Percentiles rank a stretch among this genome's conserved stretches.
Evolutionary conservation across 1,284 basidiomycete genomes (phyloP).

Genomic region (Rhodotorula sp.): DNA sequence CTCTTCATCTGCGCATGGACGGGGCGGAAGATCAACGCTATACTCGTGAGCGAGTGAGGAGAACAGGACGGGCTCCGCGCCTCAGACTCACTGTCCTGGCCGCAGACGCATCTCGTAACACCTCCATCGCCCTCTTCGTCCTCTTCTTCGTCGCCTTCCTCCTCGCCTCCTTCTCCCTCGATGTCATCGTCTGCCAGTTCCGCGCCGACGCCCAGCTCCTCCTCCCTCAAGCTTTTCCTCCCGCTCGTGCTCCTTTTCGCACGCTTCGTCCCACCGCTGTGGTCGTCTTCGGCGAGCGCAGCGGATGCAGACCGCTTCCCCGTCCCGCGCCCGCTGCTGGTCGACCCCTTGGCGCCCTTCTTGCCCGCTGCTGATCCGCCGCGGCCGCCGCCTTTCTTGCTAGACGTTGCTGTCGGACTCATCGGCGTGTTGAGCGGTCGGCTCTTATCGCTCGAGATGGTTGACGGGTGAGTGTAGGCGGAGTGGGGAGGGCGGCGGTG

Average conservation of each 20-base stretch:
- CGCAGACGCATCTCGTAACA: constrained; percentile 92
- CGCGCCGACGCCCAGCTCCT: constrained; percentile 27
- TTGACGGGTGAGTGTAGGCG: no score
- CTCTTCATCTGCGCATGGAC: constrained; percentile 60
- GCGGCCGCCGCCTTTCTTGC: no score
- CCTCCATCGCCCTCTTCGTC: constrained; percentile 70
- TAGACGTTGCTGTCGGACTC: no score
- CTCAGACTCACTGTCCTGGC: constrained; percentile 73
- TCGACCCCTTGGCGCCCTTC: not conserved
- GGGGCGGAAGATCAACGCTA: not conserved
- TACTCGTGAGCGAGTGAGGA: no score
- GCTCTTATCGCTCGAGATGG: no score
- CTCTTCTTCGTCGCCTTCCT: constrained; percentile 53
- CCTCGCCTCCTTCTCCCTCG: constrained; percentile 6
- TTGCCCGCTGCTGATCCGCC: not conserved
- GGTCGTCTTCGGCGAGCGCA: constrained; percentile 8
- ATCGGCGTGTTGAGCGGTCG: no score
- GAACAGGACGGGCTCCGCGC: no score
- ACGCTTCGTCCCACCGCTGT: not conserved
- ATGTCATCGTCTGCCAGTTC: constrained; percentile 13
- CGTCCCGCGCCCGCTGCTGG: not conserved
- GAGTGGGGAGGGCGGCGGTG: no score
- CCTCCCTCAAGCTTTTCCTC: constrained; percentile 26
- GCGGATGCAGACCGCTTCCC: constrained; percentile 18
- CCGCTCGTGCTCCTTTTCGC: constrained; percentile 19